Conservation (phyloP, 140 eudicot species). For the Stevia rebaudiana region DNA sequence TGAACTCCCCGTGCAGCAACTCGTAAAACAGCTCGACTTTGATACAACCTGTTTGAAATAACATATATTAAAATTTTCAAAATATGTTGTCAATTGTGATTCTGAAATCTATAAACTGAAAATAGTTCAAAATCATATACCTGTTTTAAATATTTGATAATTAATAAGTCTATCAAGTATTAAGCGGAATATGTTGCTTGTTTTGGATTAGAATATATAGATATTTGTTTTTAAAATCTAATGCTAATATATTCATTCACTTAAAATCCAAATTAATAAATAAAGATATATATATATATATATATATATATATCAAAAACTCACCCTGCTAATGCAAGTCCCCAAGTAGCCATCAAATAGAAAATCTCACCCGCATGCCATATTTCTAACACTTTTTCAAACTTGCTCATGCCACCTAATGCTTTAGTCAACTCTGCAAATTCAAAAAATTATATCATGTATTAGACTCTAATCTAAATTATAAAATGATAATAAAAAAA, state of each 20-base stretch:
- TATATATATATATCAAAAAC: slow-evolving; percentile 2
- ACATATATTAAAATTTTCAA: not conserved
- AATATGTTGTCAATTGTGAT: not conserved
- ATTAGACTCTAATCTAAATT: not conserved
- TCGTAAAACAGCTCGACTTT: slow-evolving; percentile 58
- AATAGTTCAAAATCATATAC: too few species aligned
- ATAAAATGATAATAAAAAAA: not conserved
- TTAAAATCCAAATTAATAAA: not conserved
- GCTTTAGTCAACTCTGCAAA: slow-evolving; percentile 63
- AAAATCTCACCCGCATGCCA: slow-evolving; percentile 88
- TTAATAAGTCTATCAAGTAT: not conserved
- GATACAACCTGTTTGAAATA: slow-evolving; percentile 64
- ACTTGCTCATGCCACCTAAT: slow-evolving; percentile 68
- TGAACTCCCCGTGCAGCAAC: slow-evolving; percentile 75
- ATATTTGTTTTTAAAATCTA: too few species aligned
- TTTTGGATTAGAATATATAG: not conserved
- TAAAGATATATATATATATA: not conserved
- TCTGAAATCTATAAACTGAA: not conserved
- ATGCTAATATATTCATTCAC: not conserved
- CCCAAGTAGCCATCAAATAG: slow-evolving; percentile 89
- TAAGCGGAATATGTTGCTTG: not conserved
- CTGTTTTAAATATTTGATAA: too few species aligned
- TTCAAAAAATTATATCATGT: slow-evolving; percentile 10
- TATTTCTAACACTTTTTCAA: slow-evolving; percentile 62
- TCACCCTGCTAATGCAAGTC: slow-evolving; percentile 87